Conservation (phyloP, 306 rosid species). For the Prunus kanzakura region DNA sequence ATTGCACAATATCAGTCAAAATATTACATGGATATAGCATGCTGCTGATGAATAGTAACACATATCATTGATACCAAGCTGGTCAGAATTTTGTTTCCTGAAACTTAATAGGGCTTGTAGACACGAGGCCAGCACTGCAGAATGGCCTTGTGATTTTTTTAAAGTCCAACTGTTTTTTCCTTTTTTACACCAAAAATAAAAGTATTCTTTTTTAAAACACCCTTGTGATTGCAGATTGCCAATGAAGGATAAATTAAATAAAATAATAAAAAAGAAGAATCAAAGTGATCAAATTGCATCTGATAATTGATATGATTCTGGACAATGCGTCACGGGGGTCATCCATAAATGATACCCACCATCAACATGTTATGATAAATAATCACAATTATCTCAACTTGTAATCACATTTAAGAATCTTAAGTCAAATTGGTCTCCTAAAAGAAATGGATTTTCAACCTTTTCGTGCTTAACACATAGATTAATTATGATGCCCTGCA, state of each 20-base stretch:
- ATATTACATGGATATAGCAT: background rate
- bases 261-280: background rate
- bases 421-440: slow-evolving; percentile 1
- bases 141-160: background rate
- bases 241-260: background rate
- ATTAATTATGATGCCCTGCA: background rate
- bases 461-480: background rate
- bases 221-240: background rate
- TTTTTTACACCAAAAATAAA: too few species aligned
- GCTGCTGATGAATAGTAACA: background rate
- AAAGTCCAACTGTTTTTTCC: background rate
- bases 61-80: background rate
- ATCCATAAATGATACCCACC: slow-evolving; percentile 33
- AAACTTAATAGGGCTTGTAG: background rate
- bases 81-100: background rate
- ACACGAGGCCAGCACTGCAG: background rate
- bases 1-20: background rate
- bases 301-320: slow-evolving; percentile 40
- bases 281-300: slow-evolving; percentile 8
- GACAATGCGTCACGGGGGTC: slow-evolving; percentile 39
- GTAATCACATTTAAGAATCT: slow-evolving; percentile 6
- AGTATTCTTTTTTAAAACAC: too few species aligned
- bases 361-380: background rate
- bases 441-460: background rate
- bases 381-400: background rate